These are phyloP conservation scores for Stagonosporopsis rhizophila DNA, from an alignment of 2,329 filamentous ascomycete genomes.

Conservation along the genomic window DNA sequence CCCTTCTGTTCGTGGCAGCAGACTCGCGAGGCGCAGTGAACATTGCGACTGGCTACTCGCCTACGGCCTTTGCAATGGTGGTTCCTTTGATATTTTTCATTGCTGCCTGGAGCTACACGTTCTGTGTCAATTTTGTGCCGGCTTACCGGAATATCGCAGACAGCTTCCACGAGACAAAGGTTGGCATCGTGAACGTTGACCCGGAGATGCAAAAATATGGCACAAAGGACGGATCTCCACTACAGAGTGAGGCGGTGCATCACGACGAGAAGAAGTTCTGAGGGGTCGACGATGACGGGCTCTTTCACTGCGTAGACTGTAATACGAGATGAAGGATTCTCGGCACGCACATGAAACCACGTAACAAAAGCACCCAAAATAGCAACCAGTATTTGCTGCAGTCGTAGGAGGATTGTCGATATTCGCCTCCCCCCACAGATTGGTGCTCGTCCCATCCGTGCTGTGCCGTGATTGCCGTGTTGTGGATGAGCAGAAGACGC, in stretches of 20 bases:
- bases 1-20: constrained; percentile 72
- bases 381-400: neutral
- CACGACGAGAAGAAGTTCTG: constrained; percentile 18
- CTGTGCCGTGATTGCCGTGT: constrained; percentile 18
- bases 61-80: constrained; percentile 69
- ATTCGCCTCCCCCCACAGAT: constrained; percentile 17
- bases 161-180: constrained; percentile 55
- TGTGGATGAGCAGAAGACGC: constrained; percentile 4
- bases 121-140: constrained; percentile 68
- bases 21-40: constrained; percentile 61
- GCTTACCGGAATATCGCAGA: constrained; percentile 70
- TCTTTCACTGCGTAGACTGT: neutral
- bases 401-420: neutral
- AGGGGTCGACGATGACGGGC: neutral
- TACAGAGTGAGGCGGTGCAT: constrained; percentile 23
- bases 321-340: neutral
- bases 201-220: constrained; percentile 34
- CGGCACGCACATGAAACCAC: neutral
- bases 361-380: neutral
- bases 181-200: constrained; percentile 52
- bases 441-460: neutral
- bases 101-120: constrained; percentile 55
- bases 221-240: constrained; percentile 23
- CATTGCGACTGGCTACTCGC: constrained; percentile 29
- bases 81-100: constrained; percentile 66